A percentile compares a stretch with the other conserved stretches of the same genome.
phyloP scores from a whole-genome alignment of 108 stramenopile species.

The Fistulifera solaris region DNA sequence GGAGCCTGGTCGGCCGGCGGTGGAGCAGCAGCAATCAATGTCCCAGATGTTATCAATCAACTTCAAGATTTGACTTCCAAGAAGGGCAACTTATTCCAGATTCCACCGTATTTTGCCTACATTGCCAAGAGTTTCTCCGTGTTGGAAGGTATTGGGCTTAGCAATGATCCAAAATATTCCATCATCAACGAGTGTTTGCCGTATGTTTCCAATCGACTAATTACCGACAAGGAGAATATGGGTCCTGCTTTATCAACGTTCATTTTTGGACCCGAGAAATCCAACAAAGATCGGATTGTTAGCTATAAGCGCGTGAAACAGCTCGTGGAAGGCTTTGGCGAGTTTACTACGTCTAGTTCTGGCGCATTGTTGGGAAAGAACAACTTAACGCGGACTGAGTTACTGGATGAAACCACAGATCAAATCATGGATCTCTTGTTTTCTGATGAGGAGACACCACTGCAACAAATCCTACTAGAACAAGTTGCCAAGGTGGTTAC shows the following conservation, averaged over 20 bases:
- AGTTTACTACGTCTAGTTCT: constrained; percentile 63
- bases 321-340: constrained; percentile 68
- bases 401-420: constrained; percentile 49
- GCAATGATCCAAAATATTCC: constrained; percentile 83
- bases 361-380: constrained; percentile 47
- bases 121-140: constrained; percentile 88
- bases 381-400: constrained; percentile 27
- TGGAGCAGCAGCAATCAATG: constrained; percentile 85
- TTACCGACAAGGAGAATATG: constrained; percentile 84
- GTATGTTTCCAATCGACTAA: constrained; percentile 83
- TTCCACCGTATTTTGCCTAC: constrained; percentile 84
- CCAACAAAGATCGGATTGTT: constrained; percentile 59
- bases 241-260: constrained; percentile 84
- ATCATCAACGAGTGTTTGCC: constrained; percentile 94
- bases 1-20: constrained; percentile 82
- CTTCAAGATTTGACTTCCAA: constrained; percentile 79
- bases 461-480: constrained; percentile 72
- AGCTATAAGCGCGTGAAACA: constrained; percentile 77
- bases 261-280: constrained; percentile 85
- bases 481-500: constrained; percentile 77
- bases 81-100: constrained; percentile 50
- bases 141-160: constrained; percentile 90
- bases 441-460: constrained; percentile 72
- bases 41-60: constrained; percentile 72
- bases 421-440: constrained; percentile 69